Evolutionary conservation across 2,329 filamentous ascomycete genomes (phyloP), one percentile per base, ranked within the genome.

Genomic region (Shiraia bambusicola): DNA sequence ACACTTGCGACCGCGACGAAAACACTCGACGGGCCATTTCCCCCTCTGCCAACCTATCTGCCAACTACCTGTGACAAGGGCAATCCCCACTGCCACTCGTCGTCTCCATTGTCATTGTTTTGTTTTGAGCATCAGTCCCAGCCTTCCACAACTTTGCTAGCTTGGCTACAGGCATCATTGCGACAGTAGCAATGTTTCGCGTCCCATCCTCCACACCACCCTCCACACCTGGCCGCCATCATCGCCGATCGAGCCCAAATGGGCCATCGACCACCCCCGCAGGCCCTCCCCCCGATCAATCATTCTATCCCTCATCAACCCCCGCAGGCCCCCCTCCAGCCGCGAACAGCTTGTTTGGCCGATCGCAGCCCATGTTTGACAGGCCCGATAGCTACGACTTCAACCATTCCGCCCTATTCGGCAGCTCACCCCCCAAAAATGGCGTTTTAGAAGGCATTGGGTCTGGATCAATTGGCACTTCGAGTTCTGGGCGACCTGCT

Each of bases 241-340:
- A 4, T 34, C 54, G 50, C 42, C 56, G 54, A 47, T 49, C 56
- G n/a, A 53, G 52, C 37, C 54, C 52, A 37, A 45, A 58, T 47
- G 64, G 67, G 28, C 70, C 76, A 31, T 81, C 80, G 5, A 81
- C 78, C 14, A 82, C 80, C 12, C 80, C 80, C 37, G 77, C 76
- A 33, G 79, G 78, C 28, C 73, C 71, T 43, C 79, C 79, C 1
- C 78, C 78, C 17, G 77, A 76, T 31, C 35, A 47, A 9, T 53
- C 52, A 15, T 48, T 72, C 70, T 44, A 66, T 65, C 47, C 58
- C 31, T 81, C 78, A n/a, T 80, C 79, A 39, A 81, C 79, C 15
- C 79, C 79, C 24, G 71, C 73, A 42, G 79, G 76, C 3, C 72
- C 71, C 14, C 78, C 78, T 33, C 76, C 77, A 19, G 73, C 74